Base-by-base conservation (phyloP, 2,329 filamentous ascomycete species). In the Xylaria arbuscula region DNA sequence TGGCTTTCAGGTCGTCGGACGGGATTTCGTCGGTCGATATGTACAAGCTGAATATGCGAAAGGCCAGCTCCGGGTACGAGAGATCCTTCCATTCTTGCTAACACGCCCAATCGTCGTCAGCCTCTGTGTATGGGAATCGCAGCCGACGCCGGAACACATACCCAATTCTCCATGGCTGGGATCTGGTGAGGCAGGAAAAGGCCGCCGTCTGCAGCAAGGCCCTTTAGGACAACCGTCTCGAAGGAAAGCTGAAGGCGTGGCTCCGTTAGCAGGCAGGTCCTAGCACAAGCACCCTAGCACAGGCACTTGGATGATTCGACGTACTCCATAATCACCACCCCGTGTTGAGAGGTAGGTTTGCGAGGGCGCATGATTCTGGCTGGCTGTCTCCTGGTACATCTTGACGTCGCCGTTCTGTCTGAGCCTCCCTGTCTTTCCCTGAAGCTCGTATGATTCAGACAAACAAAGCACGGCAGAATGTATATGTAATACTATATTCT, bases 181-280 rank as follows among this genome's bases (percentile, higher is more conserved):
- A 97, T 91, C 72, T 91, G 86, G 78, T 97, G 91, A 50, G 94
- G 94, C 71, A 97, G 91, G 84, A 95, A 97, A 34, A 97, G 89
- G 62, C 94, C 94, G 67, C 93, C 93, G 77, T 98, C 94, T 54
- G 88, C 85, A 67, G 93, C 94, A 66, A 97, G 89, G 53, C 94
- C 94, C 81, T 97, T 97, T 72, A 97, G 86, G 48, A 97, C 93
- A 55, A 94, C 94, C 62, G 94, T 90, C 81, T 98, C 94, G 80
- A 98, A 97, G 61, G 93, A 94, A 74, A 97, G 87, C 92, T 94
- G 73, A 24, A 70, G 48, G 51, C 36, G 13, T 8, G 32, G 32
- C 3, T 8, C 8, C 34, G 59, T 64, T 19, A 56, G 63, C 42
- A 38, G n/a, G n/a, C 9, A 34, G 22, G 10, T 15, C n/a, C 4